Evolutionary conservation across 176 grass and related monocot genomes (phyloP), one percentile per base, ranked within the genome.

Genomic region (Pontederia paniculata): DNA sequence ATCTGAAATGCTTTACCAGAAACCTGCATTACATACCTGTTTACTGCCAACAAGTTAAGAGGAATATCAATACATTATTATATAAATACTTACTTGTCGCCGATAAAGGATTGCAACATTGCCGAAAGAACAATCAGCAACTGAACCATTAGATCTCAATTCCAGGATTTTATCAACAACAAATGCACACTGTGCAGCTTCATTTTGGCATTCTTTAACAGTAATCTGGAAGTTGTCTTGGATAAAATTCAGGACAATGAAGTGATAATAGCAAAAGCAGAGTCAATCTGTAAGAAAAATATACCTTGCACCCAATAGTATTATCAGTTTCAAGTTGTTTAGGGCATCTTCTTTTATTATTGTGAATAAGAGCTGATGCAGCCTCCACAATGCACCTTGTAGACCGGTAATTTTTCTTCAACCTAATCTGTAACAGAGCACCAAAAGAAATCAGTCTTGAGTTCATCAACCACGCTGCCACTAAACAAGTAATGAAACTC

Each of bases 161-260:
- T 96, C 90, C 78, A 96, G 81, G 21, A 96, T 96, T 82, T 89
- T 96, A 71, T 89, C 90, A 28, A 89, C 78, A 64, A 96, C 82
- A 89, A 81, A 96, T 74, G 85, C 79, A 66, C 90, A 89, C 76
- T 96, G 85, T 54, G 82, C 88, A 73, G 89, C 85, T 78, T 96
- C 90, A 57, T 63, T 96, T 50, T 86, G 74, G 52, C 90, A 89
- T 72, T 96, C 90, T 67, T 86, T 89, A 60, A 89, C 74, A 71
- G 70, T 89, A 66, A 96, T 85, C 85, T 96, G 66, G 49, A 70
- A 23, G 65, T 70, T 57, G 56, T 64, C 52, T 68, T 70, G 62
- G 23, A 63, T 69, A 21, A 65, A 41, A 59, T 52, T 79, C 21
- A 17, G 16, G 11, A 45, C 31, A 55, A 59, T 4, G 18, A 2